phyloP scores from a whole-genome alignment of 345 rosid genomes.

The Mercurialis annua region DNA sequence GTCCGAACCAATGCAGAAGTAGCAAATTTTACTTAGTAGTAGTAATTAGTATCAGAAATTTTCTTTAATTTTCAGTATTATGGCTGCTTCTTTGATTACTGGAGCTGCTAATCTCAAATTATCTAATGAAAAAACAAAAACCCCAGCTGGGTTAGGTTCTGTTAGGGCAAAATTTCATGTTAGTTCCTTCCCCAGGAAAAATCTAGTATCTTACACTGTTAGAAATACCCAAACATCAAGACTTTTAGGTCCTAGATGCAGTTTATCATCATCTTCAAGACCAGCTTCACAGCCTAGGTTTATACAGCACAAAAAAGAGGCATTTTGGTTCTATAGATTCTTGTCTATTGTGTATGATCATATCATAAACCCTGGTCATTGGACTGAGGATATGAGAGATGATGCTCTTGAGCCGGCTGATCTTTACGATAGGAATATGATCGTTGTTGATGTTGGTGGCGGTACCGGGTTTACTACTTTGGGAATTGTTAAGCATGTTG shows the following conservation, averaged over 20 bases:
- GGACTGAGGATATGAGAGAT: constrained; percentile 42
- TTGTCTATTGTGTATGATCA: constrained; percentile 37
- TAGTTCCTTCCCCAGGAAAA: constrained; percentile 15
- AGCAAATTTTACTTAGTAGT: not conserved
- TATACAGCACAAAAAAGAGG: constrained; percentile 40
- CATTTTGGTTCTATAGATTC: constrained; percentile 43
- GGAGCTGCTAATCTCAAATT: constrained; percentile 30
- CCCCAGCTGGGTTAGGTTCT: constrained; percentile 21
- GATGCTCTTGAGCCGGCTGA: constrained; percentile 39
- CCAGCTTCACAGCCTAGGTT: constrained; percentile 41
- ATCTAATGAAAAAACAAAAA: constrained; percentile 4
- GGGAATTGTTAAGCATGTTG: constrained; percentile 44
- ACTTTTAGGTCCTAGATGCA: constrained; percentile 20
- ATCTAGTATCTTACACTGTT: not conserved
- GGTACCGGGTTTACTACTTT: constrained; percentile 44
- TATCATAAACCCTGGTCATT: constrained; percentile 38
- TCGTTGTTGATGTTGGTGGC: constrained; percentile 42
- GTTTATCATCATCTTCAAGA: constrained; percentile 34
- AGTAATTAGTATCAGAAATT: constrained; percentile 4
- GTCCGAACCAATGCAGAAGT: not conserved
- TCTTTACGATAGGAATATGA: constrained; percentile 27
- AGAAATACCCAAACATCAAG: constrained; percentile 9
- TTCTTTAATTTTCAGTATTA: constrained; percentile 6
- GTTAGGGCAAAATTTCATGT: constrained; percentile 12
- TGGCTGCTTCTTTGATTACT: constrained; percentile 28